phyloP scores from a whole-genome alignment of 2,329 filamentous ascomycete genomes.

The Alternaria brassicae region DNA sequence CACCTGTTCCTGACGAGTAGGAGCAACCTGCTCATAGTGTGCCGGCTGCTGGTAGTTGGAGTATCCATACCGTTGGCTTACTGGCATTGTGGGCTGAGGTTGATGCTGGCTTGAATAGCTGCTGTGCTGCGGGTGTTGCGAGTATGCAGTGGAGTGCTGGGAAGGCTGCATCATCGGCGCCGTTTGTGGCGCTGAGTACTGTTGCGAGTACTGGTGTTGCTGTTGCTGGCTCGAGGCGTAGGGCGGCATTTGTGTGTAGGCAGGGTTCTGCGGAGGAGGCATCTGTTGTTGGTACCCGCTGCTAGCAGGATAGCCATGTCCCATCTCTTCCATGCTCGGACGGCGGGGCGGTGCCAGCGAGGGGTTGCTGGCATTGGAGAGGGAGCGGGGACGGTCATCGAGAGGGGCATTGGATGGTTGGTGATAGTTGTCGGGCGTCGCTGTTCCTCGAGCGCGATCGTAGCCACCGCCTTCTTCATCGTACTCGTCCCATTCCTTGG shows the following conservation, averaged over 20 bases:
- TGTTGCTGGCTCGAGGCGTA: conserved; percentile 46
- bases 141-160: conserved; percentile 39
- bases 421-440: conserved; percentile 59
- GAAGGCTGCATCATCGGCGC: conserved; percentile 51
- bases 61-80: conserved; percentile 53
- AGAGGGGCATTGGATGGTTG: conserved; percentile 50
- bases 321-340: conserved; percentile 56
- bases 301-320: conserved; percentile 48
- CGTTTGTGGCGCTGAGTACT: conserved; percentile 42
- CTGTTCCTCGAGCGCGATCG: conserved; percentile 57
- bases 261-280: conserved; percentile 51
- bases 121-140: conserved; percentile 38
- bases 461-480: conserved; percentile 61
- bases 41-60: conserved; percentile 45
- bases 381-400: conserved; percentile 64
- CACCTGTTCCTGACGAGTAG: conserved; percentile 46
- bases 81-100: conserved; percentile 37
- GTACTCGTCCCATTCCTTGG: conserved; percentile 71
- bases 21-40: conserved; percentile 49
- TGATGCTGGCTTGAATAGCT: conserved; percentile 42
- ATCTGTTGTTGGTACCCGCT: conserved; percentile 49
- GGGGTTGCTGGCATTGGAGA: conserved; percentile 63
- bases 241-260: conserved; percentile 50
- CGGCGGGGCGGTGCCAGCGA: conserved; percentile 51
- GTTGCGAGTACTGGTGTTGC: conserved; percentile 46